A percentile compares a stretch with the other conserved stretches of the same genome.
phyloP scores from a whole-genome alignment of 257 asterid genomes.

The Nicotiana knightiana region DNA sequence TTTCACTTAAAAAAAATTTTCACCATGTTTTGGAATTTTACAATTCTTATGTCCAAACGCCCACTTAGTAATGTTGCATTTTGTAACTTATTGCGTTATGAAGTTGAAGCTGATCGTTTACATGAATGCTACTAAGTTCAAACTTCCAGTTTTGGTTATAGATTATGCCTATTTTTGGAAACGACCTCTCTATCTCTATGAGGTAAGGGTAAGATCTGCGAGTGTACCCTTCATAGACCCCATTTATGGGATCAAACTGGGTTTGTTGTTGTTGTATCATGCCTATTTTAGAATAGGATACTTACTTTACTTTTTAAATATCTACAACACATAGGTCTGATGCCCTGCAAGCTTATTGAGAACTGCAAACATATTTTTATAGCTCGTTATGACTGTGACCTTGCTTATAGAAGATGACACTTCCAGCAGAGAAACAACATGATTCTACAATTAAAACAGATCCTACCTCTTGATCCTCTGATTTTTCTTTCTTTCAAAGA shows the following conservation, averaged over 20 bases:
- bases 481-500: background rate
- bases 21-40: too few relatives aligned
- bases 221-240: too few relatives aligned
- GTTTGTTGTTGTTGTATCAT: too few relatives aligned
- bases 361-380: background rate
- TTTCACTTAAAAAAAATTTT: too few relatives aligned
- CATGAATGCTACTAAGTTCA: background rate
- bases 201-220: too few relatives aligned
- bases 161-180: background rate
- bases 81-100: background rate
- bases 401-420: background rate
- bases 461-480: background rate
- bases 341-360: background rate
- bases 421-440: background rate
- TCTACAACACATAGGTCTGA: background rate
- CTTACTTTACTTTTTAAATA: background rate
- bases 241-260: too few relatives aligned
- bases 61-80: background rate
- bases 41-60: too few relatives aligned
- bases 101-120: background rate
- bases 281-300: background rate
- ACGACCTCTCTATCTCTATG: too few relatives aligned
- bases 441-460: background rate
- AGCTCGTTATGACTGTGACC: background rate
- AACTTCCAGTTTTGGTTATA: background rate